Conservation (phyloP, 805 yeast genomes). For the Metschnikowia anglica region DNA sequence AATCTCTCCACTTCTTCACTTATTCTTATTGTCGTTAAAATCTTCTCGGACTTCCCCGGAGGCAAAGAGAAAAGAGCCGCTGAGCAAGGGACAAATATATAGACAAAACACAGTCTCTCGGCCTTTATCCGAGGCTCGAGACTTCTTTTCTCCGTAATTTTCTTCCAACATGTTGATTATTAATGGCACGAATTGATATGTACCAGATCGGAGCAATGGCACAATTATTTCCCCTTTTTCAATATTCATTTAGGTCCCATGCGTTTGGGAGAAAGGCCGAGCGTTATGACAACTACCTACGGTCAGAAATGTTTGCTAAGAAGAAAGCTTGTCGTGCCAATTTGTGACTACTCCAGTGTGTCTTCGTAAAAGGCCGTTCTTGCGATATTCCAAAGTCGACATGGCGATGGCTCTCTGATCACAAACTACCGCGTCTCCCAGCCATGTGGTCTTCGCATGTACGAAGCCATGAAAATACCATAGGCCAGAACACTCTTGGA, state of each 20-base stretch:
- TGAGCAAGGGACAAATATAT: too few species aligned
- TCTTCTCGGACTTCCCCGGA: constrained; percentile 30
- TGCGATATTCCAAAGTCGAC: constrained; percentile 27
- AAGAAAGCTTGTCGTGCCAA: too few species aligned
- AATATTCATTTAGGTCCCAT: constrained; percentile 32
- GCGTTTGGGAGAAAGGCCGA: constrained; percentile 26
- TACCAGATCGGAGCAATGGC: constrained; percentile 27
- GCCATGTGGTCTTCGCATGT: constrained; percentile 18
- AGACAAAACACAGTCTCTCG: too few species aligned
- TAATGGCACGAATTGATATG: constrained; percentile 29
- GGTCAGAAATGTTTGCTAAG: too few species aligned
- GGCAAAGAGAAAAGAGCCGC: constrained; percentile 13
- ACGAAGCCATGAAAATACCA: constrained; percentile 15
- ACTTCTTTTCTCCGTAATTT: constrained; percentile 30
- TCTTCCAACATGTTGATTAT: constrained; percentile 21
- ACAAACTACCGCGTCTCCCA: constrained; percentile 17
- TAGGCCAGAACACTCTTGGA: constrained; percentile 20
- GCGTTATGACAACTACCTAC: too few species aligned
- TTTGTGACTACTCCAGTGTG: constrained; percentile 21
- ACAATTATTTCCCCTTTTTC: constrained; percentile 25
- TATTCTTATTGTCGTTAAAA: constrained; percentile 32
- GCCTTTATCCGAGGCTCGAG: constrained; percentile 34
- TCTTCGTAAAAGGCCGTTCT: constrained; percentile 27
- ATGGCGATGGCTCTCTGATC: constrained; percentile 30
- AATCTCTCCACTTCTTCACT: constrained; percentile 31